phyloP scores from a whole-genome alignment of 768 basidiomycete species.

The Leccinum olivaceopallidum region DNA sequence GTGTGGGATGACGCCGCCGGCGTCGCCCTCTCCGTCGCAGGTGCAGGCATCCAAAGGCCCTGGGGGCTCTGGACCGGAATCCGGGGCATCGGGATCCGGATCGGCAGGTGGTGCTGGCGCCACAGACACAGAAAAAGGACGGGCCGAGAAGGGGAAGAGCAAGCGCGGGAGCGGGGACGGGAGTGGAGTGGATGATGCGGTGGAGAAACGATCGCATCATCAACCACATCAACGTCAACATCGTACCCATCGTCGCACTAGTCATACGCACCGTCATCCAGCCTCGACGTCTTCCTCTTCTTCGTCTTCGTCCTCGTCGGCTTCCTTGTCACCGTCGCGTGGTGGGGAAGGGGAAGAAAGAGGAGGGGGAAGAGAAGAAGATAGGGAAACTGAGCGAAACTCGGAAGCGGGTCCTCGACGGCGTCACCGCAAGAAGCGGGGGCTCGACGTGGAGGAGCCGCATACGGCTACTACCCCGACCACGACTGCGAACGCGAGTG shows the following conservation, averaged over 20 bases:
- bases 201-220: background rate
- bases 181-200: conserved; percentile 1
- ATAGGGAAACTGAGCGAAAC: background rate
- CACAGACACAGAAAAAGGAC: conserved; percentile 1
- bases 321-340: conserved; percentile 8
- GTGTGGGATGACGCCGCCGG: conserved; percentile 24
- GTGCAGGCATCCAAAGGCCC: no score
- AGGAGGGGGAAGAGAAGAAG: background rate
- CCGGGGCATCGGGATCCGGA: no score
- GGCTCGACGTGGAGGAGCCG: conserved; percentile 11
- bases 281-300: conserved; percentile 20
- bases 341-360: conserved; percentile 16
- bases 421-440: conserved; percentile 22
- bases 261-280: background rate
- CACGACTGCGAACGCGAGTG: background rate
- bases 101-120: no score
- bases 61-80: background rate
- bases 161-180: background rate
- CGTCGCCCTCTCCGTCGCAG: conserved; percentile 8
- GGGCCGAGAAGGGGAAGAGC: conserved; percentile 19
- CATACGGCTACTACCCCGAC: background rate
- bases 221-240: background rate
- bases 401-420: conserved; percentile 8
- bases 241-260: background rate
- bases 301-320: conserved; percentile 9